Evolutionary conservation across 352 stramenopile genomes (phyloP).

Genomic region (Phytophthora parvispora): DNA sequence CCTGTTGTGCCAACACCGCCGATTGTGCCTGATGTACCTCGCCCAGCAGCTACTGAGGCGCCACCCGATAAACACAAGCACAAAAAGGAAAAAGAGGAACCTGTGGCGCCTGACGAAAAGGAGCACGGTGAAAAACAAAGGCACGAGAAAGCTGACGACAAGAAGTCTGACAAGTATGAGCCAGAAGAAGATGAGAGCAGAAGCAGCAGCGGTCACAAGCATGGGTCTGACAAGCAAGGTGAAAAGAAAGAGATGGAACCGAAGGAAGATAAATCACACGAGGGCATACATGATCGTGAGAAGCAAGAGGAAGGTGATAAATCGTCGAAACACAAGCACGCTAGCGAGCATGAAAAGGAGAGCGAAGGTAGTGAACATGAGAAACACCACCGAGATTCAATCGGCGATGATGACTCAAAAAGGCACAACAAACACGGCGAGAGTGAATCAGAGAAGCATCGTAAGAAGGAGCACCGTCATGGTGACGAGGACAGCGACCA

Average conservation of each 20-base stretch:
- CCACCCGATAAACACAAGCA: slow-evolving; percentile 21
- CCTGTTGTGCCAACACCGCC: slow-evolving; percentile 14
- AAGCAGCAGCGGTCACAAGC: slow-evolving; percentile 3
- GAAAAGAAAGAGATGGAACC: slow-evolving; percentile 6
- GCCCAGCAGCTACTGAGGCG: slow-evolving; percentile 5
- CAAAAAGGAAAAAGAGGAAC: slow-evolving; percentile 24
- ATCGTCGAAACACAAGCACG: slow-evolving; percentile 1
- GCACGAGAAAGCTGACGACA: slow-evolving; percentile 16
- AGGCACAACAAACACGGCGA: slow-evolving; percentile 11
- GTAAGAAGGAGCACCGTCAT: slow-evolving; percentile 7
- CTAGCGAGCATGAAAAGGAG: slow-evolving; percentile 2
- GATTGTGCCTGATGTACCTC: slow-evolving; percentile 4
- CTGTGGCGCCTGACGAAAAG: slow-evolving; percentile 7
- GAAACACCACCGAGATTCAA: slow-evolving; percentile 1
- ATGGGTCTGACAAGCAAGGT: slow-evolving; percentile 13
- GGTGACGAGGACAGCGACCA: slow-evolving; percentile 9
- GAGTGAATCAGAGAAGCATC: not conserved
- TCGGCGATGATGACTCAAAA: slow-evolving; percentile 10
- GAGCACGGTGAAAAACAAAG: slow-evolving; percentile 7
- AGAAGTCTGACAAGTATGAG: slow-evolving; percentile 12
- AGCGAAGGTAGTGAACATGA: slow-evolving; percentile 15
- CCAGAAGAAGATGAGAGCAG: slow-evolving; percentile 14
- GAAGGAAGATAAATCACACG: slow-evolving; percentile 11
- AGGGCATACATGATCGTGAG: not conserved
- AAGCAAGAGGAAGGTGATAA: slow-evolving; percentile 15